phyloP scores from a whole-genome alignment of 2,329 filamentous ascomycete genomes.

The Neoarthrinium moseri region DNA sequence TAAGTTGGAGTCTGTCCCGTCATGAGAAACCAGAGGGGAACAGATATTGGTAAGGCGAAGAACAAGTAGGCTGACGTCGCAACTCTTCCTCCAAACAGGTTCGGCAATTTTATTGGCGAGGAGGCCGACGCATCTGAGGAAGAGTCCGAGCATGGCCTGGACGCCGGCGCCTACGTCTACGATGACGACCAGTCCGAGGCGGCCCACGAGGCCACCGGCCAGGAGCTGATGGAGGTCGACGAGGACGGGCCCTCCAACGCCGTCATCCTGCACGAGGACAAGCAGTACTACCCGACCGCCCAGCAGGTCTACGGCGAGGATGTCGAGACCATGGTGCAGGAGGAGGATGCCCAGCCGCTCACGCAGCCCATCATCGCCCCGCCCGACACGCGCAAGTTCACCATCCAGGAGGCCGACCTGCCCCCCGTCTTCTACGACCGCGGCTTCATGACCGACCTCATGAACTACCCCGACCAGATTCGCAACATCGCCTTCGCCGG shows the following conservation, averaged over 20 bases:
- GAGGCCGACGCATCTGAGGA: constrained; percentile 80
- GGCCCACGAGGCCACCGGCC: constrained; percentile 62
- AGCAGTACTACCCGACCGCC: constrained; percentile 98
- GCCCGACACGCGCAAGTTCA: constrained; percentile 93
- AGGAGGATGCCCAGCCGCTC: constrained; percentile 93
- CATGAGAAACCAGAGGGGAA: no score
- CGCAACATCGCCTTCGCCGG: constrained; percentile 90
- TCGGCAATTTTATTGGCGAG: constrained; percentile 98
- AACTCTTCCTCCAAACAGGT: constrained; percentile 51
- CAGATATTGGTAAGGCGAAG: no score
- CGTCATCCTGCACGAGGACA: constrained; percentile 97
- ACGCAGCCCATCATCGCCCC: constrained; percentile 92
- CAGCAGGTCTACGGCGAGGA: constrained; percentile 92
- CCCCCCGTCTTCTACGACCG: constrained; percentile 86
- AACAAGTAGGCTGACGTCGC: not conserved
- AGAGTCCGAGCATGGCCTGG: constrained; percentile 75
- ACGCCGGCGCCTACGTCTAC: constrained; percentile 77
- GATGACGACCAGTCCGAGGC: constrained; percentile 70
- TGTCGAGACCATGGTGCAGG: constrained; percentile 93
- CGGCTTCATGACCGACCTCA: constrained; percentile 90
- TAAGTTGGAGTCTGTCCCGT: constrained; percentile 36
- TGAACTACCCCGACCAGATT: constrained; percentile 94
- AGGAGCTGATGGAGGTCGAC: constrained; percentile 93
- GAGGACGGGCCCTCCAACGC: constrained; percentile 90
- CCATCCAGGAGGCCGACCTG: constrained; percentile 85